phyloP scores from a whole-genome alignment of 768 basidiomycete genomes.

The Tubosaeta sp. region DNA sequence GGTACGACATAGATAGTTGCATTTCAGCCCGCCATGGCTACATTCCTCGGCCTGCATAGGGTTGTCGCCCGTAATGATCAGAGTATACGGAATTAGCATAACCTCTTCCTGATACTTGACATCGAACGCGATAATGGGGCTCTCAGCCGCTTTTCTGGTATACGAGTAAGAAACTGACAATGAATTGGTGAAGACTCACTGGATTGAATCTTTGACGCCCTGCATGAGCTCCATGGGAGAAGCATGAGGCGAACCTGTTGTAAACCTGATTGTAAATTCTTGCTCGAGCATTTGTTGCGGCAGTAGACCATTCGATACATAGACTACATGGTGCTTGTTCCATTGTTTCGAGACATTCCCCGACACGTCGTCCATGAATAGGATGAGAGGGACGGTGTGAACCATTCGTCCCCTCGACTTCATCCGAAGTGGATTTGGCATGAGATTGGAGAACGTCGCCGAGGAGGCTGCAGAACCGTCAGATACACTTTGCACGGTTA shows the following conservation, averaged over 20 bases:
- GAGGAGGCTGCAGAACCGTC: constrained; percentile 4
- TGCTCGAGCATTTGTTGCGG: constrained; percentile 30
- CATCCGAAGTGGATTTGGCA: constrained; percentile 19
- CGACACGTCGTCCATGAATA: constrained; percentile 36
- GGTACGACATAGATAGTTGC: constrained; percentile 31
- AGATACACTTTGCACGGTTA: too few relatives aligned
- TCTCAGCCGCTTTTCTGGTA: constrained; percentile 5
- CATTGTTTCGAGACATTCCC: constrained; percentile 36
- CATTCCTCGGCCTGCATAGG: constrained; percentile 36
- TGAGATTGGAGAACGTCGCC: not conserved
- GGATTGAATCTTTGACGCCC: constrained; percentile 25
- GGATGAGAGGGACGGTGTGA: constrained; percentile 21
- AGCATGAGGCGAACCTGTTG: constrained; percentile 32
- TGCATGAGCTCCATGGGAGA: constrained; percentile 31
- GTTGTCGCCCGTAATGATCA: constrained; percentile 29
- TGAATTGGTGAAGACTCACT: constrained; percentile 12
- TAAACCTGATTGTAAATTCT: constrained; percentile 27
- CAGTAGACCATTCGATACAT: constrained; percentile 31
- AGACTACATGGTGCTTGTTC: constrained; percentile 34
- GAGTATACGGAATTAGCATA: constrained; percentile 16
- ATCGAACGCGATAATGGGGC: constrained; percentile 20
- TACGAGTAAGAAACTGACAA: too few relatives aligned
- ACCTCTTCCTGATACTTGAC: constrained; percentile 20
- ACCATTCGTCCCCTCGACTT: constrained; percentile 19
- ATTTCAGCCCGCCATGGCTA: constrained; percentile 29